Percentiles rank a stretch among this genome's conserved stretches.
Evolutionary conservation across 1,139 yeast species (phyloP).

Genomic region (Arxiozyma heterogenica): DNA sequence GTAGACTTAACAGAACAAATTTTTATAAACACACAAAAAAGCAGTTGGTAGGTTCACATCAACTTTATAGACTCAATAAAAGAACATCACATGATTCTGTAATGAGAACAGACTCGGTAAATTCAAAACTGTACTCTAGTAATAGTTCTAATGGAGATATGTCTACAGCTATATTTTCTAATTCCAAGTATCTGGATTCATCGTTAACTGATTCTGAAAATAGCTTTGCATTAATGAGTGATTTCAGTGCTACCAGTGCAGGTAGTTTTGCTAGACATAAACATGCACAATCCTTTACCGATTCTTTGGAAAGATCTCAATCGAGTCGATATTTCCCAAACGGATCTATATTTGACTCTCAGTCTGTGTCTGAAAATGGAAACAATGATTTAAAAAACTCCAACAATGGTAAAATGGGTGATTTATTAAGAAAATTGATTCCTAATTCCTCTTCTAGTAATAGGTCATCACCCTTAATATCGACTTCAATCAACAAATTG

Average conservation of each 20-base stretch:
- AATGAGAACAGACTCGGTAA: background rate
- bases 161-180: slow-evolving; percentile 20
- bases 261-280: slow-evolving; percentile 74
- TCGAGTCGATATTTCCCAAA: background rate
- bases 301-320: slow-evolving; percentile 26
- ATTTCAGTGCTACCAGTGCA: slow-evolving; percentile 82
- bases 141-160: slow-evolving; percentile 7
- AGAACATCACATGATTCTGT: background rate
- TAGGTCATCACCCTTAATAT: slow-evolving; percentile 12
- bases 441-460: slow-evolving; percentile 9
- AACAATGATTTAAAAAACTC: slow-evolving; percentile 6
- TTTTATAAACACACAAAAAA: background rate
- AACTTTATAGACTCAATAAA: background rate
- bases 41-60: background rate
- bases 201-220: slow-evolving; percentile 29
- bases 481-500: slow-evolving; percentile 19
- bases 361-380: slow-evolving; percentile 1
- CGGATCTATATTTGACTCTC: background rate
- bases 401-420: slow-evolving; percentile 19
- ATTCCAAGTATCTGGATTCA: slow-evolving; percentile 25
- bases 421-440: slow-evolving; percentile 21
- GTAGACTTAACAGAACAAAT: background rate
- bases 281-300: slow-evolving; percentile 37
- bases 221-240: slow-evolving; percentile 40
- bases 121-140: background rate